These are phyloP conservation scores for Aspergillus incahuasiensis DNA, from an alignment of 495 filamentous ascomycete species.

Conservation along the genomic window DNA sequence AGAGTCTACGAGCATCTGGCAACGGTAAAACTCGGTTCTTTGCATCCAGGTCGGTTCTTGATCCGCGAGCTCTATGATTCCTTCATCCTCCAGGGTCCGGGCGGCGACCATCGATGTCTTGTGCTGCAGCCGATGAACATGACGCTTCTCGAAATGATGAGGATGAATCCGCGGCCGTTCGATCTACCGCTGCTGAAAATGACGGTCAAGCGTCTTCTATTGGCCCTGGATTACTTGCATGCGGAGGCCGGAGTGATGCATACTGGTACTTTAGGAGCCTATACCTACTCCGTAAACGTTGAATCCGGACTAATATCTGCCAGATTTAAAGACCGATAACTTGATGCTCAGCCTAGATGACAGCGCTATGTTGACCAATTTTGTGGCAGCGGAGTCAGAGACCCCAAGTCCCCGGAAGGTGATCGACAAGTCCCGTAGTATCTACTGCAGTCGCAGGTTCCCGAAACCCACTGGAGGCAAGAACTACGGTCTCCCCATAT, in stretches of 20 bases:
- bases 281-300: neutral
- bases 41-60: conserved; percentile 31
- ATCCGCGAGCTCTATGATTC: conserved; percentile 39
- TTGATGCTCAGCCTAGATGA: conserved; percentile 19
- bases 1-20: conserved; percentile 35
- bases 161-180: conserved; percentile 25
- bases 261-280: conserved; percentile 43
- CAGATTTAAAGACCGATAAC: conserved; percentile 21
- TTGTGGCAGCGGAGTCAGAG: conserved; percentile 19
- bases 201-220: conserved; percentile 30
- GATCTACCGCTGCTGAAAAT: conserved; percentile 28
- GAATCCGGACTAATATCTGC: conserved; percentile 8
- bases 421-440: conserved; percentile 20
- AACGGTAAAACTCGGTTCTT: conserved; percentile 18
- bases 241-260: conserved; percentile 38
- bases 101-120: conserved; percentile 40
- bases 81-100: conserved; percentile 32
- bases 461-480: conserved; percentile 12
- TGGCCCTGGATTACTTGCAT: conserved; percentile 40
- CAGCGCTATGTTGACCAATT: conserved; percentile 25
- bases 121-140: conserved; percentile 41
- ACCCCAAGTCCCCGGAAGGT: conserved; percentile 27
- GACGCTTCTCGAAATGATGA: conserved; percentile 25
- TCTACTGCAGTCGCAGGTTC: conserved; percentile 24
- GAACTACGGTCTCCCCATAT: conserved; percentile 21